These are phyloP conservation scores for Diaporthe eres DNA, from an alignment of 2,329 filamentous ascomycete species.

Conservation along the genomic window DNA sequence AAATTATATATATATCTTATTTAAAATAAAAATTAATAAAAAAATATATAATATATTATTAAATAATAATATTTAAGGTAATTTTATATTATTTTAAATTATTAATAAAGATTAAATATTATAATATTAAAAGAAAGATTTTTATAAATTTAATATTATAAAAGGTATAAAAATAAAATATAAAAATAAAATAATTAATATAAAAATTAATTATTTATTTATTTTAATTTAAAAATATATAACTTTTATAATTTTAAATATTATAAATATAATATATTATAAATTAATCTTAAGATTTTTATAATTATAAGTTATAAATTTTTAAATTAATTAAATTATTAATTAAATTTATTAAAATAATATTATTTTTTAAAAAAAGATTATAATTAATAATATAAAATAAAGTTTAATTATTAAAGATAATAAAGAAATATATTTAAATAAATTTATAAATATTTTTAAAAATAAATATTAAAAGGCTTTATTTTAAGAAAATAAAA, in stretches of 20 bases:
- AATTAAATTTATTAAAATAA: not conserved
- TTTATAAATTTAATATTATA: not conserved
- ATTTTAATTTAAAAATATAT: no score
- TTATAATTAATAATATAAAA: not conserved
- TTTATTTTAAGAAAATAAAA: no score
- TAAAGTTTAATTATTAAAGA: not conserved
- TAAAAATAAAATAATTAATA: no score
- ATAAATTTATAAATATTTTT: not conserved
- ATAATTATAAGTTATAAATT: not conserved
- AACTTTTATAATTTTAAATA: no score
- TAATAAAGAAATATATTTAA: not conserved
- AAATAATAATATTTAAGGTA: not conserved
- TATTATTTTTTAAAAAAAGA: not conserved
- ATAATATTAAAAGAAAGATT: not conserved
- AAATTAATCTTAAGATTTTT: no score
- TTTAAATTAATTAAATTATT: not conserved
- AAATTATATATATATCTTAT: not conserved
- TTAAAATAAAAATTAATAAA: not conserved
- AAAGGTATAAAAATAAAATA: no score
- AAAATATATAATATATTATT: not conserved
- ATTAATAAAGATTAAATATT: not conserved
- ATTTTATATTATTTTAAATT: slow-evolving; percentile 15
- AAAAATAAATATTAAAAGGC: no score
- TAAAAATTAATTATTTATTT: no score
- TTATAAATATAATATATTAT: no score